A percentile compares a stretch with the other conserved stretches of the same genome.
Conservation (phyloP, 331 rosid genomes). For the Dryas integrifolia region DNA sequence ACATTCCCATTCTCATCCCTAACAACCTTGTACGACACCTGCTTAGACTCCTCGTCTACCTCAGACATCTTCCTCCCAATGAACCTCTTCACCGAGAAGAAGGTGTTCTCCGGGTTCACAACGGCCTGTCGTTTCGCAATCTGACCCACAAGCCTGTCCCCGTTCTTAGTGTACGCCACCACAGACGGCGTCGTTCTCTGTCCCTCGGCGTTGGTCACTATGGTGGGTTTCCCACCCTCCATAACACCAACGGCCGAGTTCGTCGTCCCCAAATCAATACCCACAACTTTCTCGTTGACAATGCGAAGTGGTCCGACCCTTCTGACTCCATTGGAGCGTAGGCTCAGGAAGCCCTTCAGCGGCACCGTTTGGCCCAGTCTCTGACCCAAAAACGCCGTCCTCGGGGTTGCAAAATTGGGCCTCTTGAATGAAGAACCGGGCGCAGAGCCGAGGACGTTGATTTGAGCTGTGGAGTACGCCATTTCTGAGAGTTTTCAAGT, state of each 20-base stretch:
- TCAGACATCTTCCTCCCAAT: constrained; percentile 37
- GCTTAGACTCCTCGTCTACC: constrained; percentile 40
- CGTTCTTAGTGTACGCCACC: constrained; percentile 40
- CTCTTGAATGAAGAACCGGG: not conserved
- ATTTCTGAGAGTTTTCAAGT: not conserved
- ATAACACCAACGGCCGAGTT: constrained; percentile 42
- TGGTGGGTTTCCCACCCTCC: constrained; percentile 46
- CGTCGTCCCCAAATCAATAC: constrained; percentile 40
- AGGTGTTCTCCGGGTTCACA: constrained; percentile 41
- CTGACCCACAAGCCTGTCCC: constrained; percentile 40
- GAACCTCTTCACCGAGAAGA: constrained; percentile 38
- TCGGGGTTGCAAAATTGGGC: constrained; percentile 17
- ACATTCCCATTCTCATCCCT: constrained; percentile 39
- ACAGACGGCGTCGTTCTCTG: constrained; percentile 47
- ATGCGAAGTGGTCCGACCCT: constrained; percentile 29
- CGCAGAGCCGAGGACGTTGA: constrained; percentile 7
- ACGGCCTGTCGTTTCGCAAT: constrained; percentile 44
- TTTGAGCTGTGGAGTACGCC: constrained; percentile 15
- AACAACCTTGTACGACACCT: constrained; percentile 32
- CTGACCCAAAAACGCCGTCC: constrained; percentile 15
- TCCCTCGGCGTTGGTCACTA: constrained; percentile 36
- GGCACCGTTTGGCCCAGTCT: constrained; percentile 17
- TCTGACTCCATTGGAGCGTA: not conserved
- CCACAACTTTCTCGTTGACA: constrained; percentile 41
- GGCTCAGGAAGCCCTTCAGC: constrained; percentile 13